Conservation (phyloP, 768 basidiomycete genomes). For the Tylopilus intermedius region DNA sequence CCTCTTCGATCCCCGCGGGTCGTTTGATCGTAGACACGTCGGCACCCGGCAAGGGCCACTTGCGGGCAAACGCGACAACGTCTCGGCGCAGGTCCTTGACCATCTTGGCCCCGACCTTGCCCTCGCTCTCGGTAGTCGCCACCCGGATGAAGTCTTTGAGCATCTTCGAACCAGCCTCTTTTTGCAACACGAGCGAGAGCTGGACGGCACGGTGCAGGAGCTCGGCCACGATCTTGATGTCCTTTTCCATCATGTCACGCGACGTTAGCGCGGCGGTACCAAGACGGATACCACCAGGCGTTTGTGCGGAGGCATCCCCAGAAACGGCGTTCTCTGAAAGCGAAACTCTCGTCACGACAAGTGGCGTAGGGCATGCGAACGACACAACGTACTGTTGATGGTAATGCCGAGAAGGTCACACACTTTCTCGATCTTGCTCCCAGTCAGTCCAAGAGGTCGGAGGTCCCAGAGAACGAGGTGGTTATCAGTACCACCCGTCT, state of each 20-base stretch:
- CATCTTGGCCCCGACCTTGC: slow-evolving; percentile 62
- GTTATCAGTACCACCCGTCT: slow-evolving; percentile 95
- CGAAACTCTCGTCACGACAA: background rate
- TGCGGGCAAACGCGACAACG: slow-evolving; percentile 73
- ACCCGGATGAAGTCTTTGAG: slow-evolving; percentile 93
- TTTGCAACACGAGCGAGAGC: slow-evolving; percentile 82
- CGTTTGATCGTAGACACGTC: slow-evolving; percentile 43
- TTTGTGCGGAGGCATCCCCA: slow-evolving; percentile 91
- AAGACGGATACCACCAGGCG: slow-evolving; percentile 94
- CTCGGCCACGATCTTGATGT: slow-evolving; percentile 80
- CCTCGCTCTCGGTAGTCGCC: slow-evolving; percentile 63
- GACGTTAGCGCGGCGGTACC: slow-evolving; percentile 94
- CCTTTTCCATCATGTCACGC: slow-evolving; percentile 84
- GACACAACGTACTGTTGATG: slow-evolving; percentile 71
- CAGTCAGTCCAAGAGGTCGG: slow-evolving; percentile 91
- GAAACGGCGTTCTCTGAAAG: slow-evolving; percentile 88
- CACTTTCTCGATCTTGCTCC: slow-evolving; percentile 97
- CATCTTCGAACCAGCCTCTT: slow-evolving; percentile 90
- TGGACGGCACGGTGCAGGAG: slow-evolving; percentile 95
- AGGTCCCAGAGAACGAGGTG: slow-evolving; percentile 98
- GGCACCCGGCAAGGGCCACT: slow-evolving; percentile 93
- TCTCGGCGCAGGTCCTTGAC: slow-evolving; percentile 75
- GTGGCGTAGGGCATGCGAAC: background rate
- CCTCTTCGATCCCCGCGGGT: slow-evolving; percentile 62
- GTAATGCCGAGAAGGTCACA: slow-evolving; percentile 96